Evolutionary conservation across 257 asterid genomes (phyloP).

Genomic region (Salvia rosmarinus): DNA sequence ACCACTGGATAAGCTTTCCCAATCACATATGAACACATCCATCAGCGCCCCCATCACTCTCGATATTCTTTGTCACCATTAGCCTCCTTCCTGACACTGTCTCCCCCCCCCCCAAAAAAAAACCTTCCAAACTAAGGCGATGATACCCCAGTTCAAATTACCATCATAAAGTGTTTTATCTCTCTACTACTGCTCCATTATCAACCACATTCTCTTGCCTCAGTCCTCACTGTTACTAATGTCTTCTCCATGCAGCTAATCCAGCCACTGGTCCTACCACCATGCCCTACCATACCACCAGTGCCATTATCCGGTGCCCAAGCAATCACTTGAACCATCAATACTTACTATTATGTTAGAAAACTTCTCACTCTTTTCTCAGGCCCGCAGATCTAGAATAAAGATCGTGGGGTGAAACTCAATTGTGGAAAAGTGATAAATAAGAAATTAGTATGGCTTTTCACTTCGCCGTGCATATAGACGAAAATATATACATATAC

Average conservation of each 20-base stretch:
- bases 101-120: not conserved
- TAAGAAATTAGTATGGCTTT: no score
- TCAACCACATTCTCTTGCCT: no score
- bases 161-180: no score
- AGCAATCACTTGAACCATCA: not conserved
- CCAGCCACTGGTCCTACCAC: not conserved
- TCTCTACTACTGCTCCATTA: no score
- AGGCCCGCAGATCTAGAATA: not conserved
- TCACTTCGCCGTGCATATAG: no score
- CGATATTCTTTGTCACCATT: not conserved
- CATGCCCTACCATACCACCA: not conserved
- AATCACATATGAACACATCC: not conserved
- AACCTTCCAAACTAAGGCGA: no score
- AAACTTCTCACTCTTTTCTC: not conserved
- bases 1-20: not conserved
- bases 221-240: no score
- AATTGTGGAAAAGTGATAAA: no score
- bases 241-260: not conserved
- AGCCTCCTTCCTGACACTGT: conserved; percentile 1
- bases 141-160: no score
- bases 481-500: not conserved
- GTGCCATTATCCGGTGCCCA: no score
- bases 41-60: not conserved
- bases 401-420: not conserved
- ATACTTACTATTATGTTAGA: not conserved